Evolutionary conservation across 2,329 filamentous ascomycete species (phyloP).

Genomic region (Penicillium glabrum): DNA sequence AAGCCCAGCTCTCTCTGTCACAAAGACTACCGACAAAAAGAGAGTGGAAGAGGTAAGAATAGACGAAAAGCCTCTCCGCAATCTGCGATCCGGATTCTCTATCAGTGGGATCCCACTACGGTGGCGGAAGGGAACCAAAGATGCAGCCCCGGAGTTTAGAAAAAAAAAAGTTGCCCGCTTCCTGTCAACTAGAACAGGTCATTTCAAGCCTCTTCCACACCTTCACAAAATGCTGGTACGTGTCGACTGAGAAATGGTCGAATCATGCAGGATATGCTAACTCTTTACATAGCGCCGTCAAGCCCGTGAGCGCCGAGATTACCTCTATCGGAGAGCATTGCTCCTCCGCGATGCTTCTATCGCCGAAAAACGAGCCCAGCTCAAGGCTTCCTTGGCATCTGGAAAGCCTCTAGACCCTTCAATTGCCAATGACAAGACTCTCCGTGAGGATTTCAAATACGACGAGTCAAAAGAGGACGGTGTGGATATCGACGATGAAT

Average conservation of each 20-base stretch:
- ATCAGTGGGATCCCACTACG: constrained; percentile 36
- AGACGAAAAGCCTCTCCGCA: constrained; percentile 24
- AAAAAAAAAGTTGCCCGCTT: constrained; percentile 41
- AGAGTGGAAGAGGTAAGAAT: constrained; percentile 20
- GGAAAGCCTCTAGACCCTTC: constrained; percentile 80
- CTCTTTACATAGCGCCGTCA: constrained; percentile 59
- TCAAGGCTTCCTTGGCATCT: constrained; percentile 82
- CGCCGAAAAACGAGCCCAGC: constrained; percentile 82
- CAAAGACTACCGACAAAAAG: constrained; percentile 19
- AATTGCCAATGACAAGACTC: constrained; percentile 80
- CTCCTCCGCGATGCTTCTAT: constrained; percentile 89
- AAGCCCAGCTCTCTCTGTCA: constrained; percentile 25
- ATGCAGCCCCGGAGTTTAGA: constrained; percentile 30
- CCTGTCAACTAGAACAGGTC: constrained; percentile 3
- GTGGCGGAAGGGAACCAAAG: constrained; percentile 21
- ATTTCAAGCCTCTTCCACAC: constrained; percentile 7
- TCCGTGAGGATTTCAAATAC: constrained; percentile 88
- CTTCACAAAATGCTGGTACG: constrained; percentile 33
- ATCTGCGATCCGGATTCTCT: constrained; percentile 23
- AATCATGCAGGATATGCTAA: neutral
- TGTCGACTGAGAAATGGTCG: neutral
- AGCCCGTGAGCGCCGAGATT: constrained; percentile 77
- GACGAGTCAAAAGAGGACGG: constrained; percentile 77
- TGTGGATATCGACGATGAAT: constrained; percentile 86
- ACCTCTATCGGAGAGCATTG: constrained; percentile 86